phyloP scores from a whole-genome alignment of 2,329 filamentous ascomycete species.

The Colletotrichum endophyticum region DNA sequence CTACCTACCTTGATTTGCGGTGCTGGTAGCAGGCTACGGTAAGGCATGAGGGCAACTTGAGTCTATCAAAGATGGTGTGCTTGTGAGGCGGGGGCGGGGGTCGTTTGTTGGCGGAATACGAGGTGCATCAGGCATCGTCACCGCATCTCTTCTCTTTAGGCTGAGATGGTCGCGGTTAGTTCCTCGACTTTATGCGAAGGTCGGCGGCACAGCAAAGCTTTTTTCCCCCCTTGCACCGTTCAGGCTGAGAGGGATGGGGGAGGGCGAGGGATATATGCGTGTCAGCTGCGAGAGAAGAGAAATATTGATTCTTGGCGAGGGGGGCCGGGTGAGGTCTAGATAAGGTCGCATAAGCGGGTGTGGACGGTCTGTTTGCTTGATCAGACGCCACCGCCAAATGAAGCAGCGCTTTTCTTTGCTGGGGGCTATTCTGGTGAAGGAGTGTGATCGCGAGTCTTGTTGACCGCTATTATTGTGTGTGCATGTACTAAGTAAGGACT shows the following conservation, averaged over 20 bases:
- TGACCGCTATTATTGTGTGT: neutral
- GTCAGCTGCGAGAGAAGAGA: neutral
- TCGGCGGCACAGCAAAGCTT: neutral
- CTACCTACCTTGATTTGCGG: neutral
- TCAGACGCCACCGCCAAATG: neutral
- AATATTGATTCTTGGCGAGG: neutral
- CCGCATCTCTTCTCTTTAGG: neutral
- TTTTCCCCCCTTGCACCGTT: neutral
- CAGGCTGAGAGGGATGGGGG: neutral
- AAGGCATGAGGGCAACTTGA: neutral
- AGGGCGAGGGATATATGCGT: neutral
- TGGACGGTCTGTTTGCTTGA: neutral
- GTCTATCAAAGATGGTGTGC: neutral
- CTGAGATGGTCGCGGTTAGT: neutral
- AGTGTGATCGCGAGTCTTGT: neutral
- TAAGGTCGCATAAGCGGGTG: neutral
- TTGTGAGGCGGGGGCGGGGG: neutral
- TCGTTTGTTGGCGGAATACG: neutral
- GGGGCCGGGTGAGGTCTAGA: neutral
- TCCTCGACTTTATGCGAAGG: neutral
- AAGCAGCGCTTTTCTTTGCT: accelerated
- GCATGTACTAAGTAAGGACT: constrained; percentile 6
- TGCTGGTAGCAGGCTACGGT: neutral
- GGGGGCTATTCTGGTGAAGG: neutral
- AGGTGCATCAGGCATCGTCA: neutral